Conservation (phyloP, 2,329 filamentous ascomycete genomes). For the Hymenoscyphus albidus region DNA sequence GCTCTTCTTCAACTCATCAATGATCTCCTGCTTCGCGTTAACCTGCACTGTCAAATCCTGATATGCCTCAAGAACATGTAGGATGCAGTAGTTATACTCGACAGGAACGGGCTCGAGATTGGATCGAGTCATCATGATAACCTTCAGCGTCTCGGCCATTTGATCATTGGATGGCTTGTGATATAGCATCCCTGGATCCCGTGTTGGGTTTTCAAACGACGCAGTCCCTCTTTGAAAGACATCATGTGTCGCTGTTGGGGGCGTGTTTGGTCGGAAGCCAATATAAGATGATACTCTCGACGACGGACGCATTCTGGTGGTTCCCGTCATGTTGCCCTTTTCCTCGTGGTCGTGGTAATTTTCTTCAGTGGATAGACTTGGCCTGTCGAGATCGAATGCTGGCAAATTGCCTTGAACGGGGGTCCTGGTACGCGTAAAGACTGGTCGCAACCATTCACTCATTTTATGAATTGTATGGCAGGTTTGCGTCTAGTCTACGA, state of each 20-base stretch:
- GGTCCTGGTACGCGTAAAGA: slow-evolving; percentile 25
- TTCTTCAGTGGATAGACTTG: slow-evolving; percentile 14
- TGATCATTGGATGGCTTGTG: slow-evolving; percentile 32
- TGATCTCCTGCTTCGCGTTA: slow-evolving; percentile 20
- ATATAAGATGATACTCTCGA: slow-evolving; percentile 31
- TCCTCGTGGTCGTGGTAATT: slow-evolving; percentile 23
- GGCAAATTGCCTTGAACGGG: slow-evolving; percentile 15
- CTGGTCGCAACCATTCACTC: slow-evolving; percentile 31
- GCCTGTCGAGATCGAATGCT: slow-evolving; percentile 13
- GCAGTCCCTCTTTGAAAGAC: slow-evolving; percentile 16
- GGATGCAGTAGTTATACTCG: slow-evolving; percentile 33
- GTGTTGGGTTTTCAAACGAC: slow-evolving; percentile 10
- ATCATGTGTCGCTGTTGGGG: slow-evolving; percentile 17
- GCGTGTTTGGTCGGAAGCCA: slow-evolving; percentile 19
- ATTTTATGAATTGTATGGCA: slow-evolving; percentile 12
- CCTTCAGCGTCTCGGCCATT: slow-evolving; percentile 33
- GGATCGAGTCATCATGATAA: slow-evolving; percentile 34
- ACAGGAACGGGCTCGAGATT: slow-evolving; percentile 27
- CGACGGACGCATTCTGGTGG: slow-evolving; percentile 18
- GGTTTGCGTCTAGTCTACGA: background rate
- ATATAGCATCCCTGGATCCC: slow-evolving; percentile 27
- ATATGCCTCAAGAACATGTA: slow-evolving; percentile 35
- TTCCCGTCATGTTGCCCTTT: background rate
- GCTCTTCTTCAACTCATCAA: slow-evolving; percentile 26
- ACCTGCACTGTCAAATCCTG: slow-evolving; percentile 25